phyloP scores from a whole-genome alignment of 1,284 basidiomycete species.

The Leccinum pachyderme region DNA sequence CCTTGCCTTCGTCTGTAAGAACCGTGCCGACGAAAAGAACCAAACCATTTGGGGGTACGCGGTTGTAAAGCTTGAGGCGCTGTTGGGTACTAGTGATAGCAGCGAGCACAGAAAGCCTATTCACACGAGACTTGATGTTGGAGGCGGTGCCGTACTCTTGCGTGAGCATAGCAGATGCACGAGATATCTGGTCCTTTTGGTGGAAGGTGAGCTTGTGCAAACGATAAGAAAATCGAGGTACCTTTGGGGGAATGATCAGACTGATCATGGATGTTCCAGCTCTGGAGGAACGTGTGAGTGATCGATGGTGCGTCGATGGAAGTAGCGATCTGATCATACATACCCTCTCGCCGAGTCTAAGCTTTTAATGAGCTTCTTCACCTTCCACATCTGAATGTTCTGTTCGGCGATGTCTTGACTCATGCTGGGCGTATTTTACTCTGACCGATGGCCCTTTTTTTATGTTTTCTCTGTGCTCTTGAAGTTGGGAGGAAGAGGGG shows the following conservation, averaged over 20 bases:
- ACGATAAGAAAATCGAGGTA: conserved; percentile 37
- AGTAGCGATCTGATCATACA: conserved; percentile 24
- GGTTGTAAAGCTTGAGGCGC: conserved; percentile 93
- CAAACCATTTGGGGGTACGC: conserved; percentile 95
- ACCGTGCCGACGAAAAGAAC: conserved; percentile 98
- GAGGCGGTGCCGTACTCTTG: conserved; percentile 98
- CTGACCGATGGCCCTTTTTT: conserved; percentile 13
- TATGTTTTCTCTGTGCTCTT: conserved; percentile 6
- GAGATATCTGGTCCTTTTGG: conserved; percentile 90
- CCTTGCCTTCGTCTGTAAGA: conserved; percentile 97
- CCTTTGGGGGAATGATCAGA: conserved; percentile 94
- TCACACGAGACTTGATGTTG: conserved; percentile 99
- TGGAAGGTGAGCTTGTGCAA: background rate
- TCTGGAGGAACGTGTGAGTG: conserved; percentile 26
- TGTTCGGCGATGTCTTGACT: conserved; percentile 79
- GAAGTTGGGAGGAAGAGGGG: conserved; percentile 1
- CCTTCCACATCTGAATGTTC: conserved; percentile 94
- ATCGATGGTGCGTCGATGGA: conserved; percentile 21
- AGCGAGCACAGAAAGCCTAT: conserved; percentile 94
- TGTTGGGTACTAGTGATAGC: conserved; percentile 99
- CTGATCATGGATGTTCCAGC: conserved; percentile 99
- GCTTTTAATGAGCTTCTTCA: conserved; percentile 98
- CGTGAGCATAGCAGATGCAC: conserved; percentile 92
- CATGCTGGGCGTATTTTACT: conserved; percentile 49
- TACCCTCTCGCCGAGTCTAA: conserved; percentile 90